These are phyloP conservation scores for Microdochium bolleyi DNA, from an alignment of 2,329 filamentous ascomycete genomes.

Conservation along the genomic window DNA sequence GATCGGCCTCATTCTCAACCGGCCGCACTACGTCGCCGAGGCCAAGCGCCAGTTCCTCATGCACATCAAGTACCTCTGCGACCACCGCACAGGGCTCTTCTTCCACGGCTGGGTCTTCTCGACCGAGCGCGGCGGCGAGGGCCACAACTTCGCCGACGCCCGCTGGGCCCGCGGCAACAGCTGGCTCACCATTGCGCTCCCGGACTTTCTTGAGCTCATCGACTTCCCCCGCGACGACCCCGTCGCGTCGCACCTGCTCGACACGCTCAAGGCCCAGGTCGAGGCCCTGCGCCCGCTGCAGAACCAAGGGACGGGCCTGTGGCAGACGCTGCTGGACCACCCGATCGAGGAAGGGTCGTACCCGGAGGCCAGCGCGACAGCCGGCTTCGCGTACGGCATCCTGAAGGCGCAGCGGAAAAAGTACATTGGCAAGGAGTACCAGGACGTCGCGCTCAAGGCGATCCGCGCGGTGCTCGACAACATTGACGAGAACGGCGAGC, in stretches of 20 bases:
- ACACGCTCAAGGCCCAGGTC: conserved; percentile 62
- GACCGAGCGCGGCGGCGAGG: conserved; percentile 55
- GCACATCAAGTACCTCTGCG: conserved; percentile 73
- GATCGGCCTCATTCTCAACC: conserved; percentile 62
- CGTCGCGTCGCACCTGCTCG: conserved; percentile 48
- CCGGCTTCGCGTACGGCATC: conserved; percentile 74
- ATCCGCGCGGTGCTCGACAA: conserved; percentile 59
- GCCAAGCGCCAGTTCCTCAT: conserved; percentile 71
- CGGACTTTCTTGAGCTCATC: conserved; percentile 70
- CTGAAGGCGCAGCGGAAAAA: conserved; percentile 64
- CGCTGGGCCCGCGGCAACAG: conserved; percentile 55
- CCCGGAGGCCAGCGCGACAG: conserved; percentile 68
- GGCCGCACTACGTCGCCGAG: conserved; percentile 68
- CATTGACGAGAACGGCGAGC: conserved; percentile 59
- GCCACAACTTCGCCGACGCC: conserved; percentile 52
- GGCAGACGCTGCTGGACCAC: conserved; percentile 68
- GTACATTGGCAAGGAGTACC: conserved; percentile 57
- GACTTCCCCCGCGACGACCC: conserved; percentile 56
- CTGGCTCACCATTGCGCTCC: conserved; percentile 79
- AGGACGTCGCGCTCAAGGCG: conserved; percentile 54
- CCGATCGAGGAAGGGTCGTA: conserved; percentile 62
- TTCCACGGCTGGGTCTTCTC: conserved; percentile 80
- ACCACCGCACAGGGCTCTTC: conserved; percentile 63
- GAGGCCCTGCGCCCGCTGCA: conserved; percentile 56
- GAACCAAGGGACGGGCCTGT: conserved; percentile 49